A percentile compares a stretch with the other conserved stretches of the same genome.
Evolutionary conservation across 345 rosid species (phyloP).

Genomic region (Gossypium herbaceum): DNA sequence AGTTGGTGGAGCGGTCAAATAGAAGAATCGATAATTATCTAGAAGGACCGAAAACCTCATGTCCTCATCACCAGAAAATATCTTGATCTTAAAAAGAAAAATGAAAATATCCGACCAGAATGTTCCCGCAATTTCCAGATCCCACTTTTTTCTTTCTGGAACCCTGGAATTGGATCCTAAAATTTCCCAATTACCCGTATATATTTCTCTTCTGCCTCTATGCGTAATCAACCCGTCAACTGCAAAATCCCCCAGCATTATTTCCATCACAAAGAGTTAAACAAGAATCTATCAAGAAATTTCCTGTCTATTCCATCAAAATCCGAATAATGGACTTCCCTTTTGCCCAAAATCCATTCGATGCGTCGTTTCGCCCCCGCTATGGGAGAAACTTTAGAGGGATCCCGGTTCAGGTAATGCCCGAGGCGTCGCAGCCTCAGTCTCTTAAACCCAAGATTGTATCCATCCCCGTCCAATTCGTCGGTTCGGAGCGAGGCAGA

Average conservation of each 20-base stretch:
- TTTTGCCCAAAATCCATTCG: slow-evolving; percentile 21
- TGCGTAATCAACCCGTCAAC: not conserved
- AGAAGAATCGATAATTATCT: slow-evolving; percentile 34
- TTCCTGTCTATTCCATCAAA: not conserved
- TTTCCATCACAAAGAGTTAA: not conserved
- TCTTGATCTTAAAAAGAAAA: no score
- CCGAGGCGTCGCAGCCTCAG: not conserved
- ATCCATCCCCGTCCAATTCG: slow-evolving; percentile 43
- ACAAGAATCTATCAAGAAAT: no score
- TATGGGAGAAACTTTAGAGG: not conserved
- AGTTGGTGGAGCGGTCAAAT: not conserved
- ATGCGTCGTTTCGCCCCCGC: slow-evolving; percentile 14
- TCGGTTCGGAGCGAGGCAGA: slow-evolving; percentile 37
- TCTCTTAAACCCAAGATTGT: slow-evolving; percentile 35
- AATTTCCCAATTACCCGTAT: no score
- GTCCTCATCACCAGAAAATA: no score
- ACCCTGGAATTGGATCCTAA: not conserved
- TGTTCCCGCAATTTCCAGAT: slow-evolving; percentile 39
- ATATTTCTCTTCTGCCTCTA: not conserved
- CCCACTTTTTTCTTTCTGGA: not conserved
- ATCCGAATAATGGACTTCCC: slow-evolving; percentile 31
- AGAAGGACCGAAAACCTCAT: slow-evolving; percentile 16
- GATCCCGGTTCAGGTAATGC: not conserved
- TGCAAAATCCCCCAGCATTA: not conserved
- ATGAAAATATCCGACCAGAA: slow-evolving; percentile 16